phyloP scores from a whole-genome alignment of 352 stramenopile species.

The Phytophthora capsici region DNA sequence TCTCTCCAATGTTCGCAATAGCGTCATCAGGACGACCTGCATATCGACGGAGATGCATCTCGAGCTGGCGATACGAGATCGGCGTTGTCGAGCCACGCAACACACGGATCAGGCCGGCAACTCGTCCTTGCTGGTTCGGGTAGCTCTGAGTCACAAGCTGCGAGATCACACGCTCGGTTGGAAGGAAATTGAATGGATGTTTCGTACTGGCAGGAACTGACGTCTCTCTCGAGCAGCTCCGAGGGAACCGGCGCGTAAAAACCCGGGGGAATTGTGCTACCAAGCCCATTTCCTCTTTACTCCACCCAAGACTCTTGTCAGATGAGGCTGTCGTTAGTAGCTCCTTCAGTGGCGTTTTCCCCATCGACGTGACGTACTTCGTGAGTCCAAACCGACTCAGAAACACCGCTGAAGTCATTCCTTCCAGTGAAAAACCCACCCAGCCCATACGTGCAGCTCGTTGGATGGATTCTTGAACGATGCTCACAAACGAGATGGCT shows the following conservation, averaged over 20 bases:
- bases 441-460: constrained; percentile 40
- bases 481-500: constrained; percentile 53
- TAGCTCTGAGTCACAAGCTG: constrained; percentile 68
- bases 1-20: constrained; percentile 55
- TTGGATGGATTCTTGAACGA: constrained; percentile 41
- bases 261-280: constrained; percentile 37
- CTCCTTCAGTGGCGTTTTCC: constrained; percentile 39
- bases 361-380: constrained; percentile 52
- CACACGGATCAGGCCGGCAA: constrained; percentile 56
- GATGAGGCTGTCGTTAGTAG: constrained; percentile 39
- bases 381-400: constrained; percentile 65
- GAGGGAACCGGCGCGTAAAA: constrained; percentile 39
- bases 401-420: constrained; percentile 59
- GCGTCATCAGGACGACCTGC: constrained; percentile 75
- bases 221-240: constrained; percentile 33
- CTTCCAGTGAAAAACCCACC: constrained; percentile 79
- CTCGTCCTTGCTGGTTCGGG: constrained; percentile 75
- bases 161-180: constrained; percentile 49
- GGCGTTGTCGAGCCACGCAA: constrained; percentile 58
- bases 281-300: constrained; percentile 61
- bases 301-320: constrained; percentile 58
- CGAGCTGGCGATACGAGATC: constrained; percentile 75
- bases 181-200: constrained; percentile 72
- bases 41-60: constrained; percentile 77
- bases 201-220: constrained; percentile 42